These are phyloP conservation scores for Backusella macrospora DNA, from an alignment of 192 early-diverging fungal species.

Conservation along the genomic window DNA sequence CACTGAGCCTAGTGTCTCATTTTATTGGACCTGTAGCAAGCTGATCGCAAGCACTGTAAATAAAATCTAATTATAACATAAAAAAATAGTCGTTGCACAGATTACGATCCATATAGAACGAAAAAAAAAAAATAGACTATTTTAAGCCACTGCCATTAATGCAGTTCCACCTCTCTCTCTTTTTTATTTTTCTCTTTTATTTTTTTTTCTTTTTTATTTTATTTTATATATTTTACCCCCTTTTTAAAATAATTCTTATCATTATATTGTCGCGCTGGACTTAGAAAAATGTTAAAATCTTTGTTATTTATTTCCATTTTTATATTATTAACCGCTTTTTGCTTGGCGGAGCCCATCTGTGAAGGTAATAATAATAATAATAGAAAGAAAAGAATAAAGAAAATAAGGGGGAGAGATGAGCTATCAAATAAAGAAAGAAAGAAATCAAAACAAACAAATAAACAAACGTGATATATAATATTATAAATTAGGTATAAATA, in stretches of 20 bases:
- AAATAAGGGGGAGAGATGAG: neutral
- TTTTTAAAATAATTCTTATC: neutral
- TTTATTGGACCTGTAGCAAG: too few relatives aligned
- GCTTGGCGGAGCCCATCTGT: conserved; percentile 9
- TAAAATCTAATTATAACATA: neutral
- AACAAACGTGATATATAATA: neutral
- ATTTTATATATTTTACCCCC: too few relatives aligned
- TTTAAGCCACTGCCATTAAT: conserved; percentile 14
- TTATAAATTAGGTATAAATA: conserved; percentile 17
- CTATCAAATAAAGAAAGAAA: neutral
- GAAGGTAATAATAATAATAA: conserved; percentile 8
- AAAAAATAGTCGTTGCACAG: neutral
- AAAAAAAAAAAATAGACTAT: neutral
- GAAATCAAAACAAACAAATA: conserved; percentile 3
- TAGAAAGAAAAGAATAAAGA: neutral
- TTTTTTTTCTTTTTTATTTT: conserved; percentile 13
- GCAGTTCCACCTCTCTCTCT: neutral
- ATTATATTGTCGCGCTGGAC: too few relatives aligned
- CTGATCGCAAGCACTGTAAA: too few relatives aligned
- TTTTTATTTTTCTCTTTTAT: neutral
- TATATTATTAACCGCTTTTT: neutral
- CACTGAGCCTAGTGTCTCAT: too few relatives aligned
- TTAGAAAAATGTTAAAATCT: conserved; percentile 1
- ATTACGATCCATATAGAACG: neutral
- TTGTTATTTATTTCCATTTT: conserved; percentile 1